A percentile compares a stretch with the other conserved stretches of the same genome.
Evolutionary conservation across 805 yeast species (phyloP).

Genomic region (Yamadazyma insecticola): DNA sequence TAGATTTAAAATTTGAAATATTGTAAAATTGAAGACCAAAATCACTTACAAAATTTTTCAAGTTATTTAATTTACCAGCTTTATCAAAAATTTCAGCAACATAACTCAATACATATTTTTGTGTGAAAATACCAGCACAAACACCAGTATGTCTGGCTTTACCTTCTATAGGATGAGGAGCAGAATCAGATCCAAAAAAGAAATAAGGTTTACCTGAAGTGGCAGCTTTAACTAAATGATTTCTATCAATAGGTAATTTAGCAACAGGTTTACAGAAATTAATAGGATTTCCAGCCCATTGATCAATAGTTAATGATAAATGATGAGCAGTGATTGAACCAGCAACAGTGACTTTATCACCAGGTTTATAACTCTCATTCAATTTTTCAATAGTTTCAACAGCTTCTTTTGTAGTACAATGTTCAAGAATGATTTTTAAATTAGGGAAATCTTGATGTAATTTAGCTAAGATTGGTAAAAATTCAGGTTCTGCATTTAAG

Average conservation of each 20-base stretch:
- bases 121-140: constrained; percentile 98
- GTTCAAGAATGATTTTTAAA: constrained; percentile 84
- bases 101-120: constrained; percentile 74
- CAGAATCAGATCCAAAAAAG: constrained; percentile 96
- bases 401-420: constrained; percentile 91
- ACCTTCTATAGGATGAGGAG: constrained; percentile 86
- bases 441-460: constrained; percentile 81
- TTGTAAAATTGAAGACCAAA: constrained; percentile 71
- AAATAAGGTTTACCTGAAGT: constrained; percentile 87
- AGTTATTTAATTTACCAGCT: constrained; percentile 55
- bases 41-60: constrained; percentile 71
- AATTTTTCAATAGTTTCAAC: constrained; percentile 69
- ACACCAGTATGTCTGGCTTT: constrained; percentile 78
- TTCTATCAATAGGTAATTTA: constrained; percentile 78
- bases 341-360: constrained; percentile 55
- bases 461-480: constrained; percentile 81
- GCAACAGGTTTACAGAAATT: constrained; percentile 98
- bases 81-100: constrained; percentile 82
- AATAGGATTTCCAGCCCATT: constrained; percentile 95
- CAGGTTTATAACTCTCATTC: constrained; percentile 23
- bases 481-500: constrained; percentile 88
- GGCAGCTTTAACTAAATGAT: constrained; percentile 82
- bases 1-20: constrained; percentile 35
- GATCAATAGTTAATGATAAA: constrained; percentile 79
- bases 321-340: constrained; percentile 98